These are phyloP conservation scores for Heritiera littoralis DNA, from an alignment of 345 rosid genomes.

Conservation along the genomic window DNA sequence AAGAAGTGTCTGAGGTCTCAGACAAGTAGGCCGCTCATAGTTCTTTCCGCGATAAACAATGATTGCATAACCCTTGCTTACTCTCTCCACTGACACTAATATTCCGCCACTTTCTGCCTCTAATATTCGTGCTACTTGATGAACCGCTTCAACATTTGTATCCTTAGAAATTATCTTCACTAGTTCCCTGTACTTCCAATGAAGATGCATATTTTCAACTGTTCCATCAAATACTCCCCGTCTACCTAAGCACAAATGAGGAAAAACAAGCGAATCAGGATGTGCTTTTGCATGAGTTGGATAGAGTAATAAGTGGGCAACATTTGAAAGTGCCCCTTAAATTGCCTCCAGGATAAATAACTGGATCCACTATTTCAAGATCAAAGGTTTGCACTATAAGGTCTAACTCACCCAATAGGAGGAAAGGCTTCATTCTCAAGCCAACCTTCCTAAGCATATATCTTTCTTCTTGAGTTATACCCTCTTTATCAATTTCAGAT, in stretches of 20 bases:
- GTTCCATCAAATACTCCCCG: constrained; percentile 89
- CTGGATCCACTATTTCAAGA: constrained; percentile 13
- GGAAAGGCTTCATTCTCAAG: constrained; percentile 90
- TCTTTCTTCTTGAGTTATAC: constrained; percentile 85
- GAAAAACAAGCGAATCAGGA: constrained; percentile 25
- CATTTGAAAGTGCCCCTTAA: constrained; percentile 1
- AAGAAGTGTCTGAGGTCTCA: constrained; percentile 81
- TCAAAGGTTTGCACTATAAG: constrained; percentile 7
- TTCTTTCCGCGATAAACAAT: constrained; percentile 93
- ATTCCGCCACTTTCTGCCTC: constrained; percentile 95
- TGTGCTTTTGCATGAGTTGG: not conserved
- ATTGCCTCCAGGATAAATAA: constrained; percentile 7
- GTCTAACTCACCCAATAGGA: constrained; percentile 68
- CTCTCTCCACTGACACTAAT: constrained; percentile 78
- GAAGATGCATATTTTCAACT: constrained; percentile 97
- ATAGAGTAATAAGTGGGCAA: not conserved
- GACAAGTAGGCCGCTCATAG: constrained; percentile 68
- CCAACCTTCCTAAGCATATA: constrained; percentile 91
- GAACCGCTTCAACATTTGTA: constrained; percentile 53
- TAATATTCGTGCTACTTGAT: constrained; percentile 63
- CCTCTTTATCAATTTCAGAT: constrained; percentile 72
- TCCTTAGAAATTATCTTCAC: constrained; percentile 79
- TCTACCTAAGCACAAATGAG: constrained; percentile 62
- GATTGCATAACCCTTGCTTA: constrained; percentile 83
- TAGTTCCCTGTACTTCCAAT: constrained; percentile 98